Evolutionary conservation across 1,139 yeast species (phyloP), one percentile per base, ranked within the genome.

Genomic region (Yamadazyma jaroonii): DNA sequence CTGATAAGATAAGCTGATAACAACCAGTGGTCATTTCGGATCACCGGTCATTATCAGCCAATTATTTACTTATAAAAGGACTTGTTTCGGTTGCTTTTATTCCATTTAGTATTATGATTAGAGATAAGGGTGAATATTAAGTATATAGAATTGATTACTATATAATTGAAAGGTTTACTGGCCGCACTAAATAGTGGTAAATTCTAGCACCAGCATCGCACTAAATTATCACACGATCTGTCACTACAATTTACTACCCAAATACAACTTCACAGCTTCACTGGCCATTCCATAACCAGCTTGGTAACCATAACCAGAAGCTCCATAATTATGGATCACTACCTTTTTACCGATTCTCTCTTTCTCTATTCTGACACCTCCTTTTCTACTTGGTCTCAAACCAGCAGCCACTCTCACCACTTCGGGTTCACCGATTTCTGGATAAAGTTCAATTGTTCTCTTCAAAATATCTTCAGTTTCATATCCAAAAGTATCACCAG

Each of bases 311-410:
- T 65, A 62, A 6, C 72, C 74, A 13, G 73, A 69, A 27, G 72
- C 72, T 3, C 79, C 78, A 46, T 73, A 73, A 46, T 68, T 68
- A 47, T 74, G 79, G 17, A 74, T 62, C 14, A 79, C 47, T 1
- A 63, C 41, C 25, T 47, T 52, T 2, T 55, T 60, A 10, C 51
- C 62, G 10, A 67, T 48, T 2, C 39, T 42, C 46, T 78, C 80
- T 29, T 56, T 56, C 52, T 81, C 88, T 32, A 84, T 73, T 40
- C 89, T 67, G 2, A 69, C 77, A 4, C 90, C 90, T 10, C 86
- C 88, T 33, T 73, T 65, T 56, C 90, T 73, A 32, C 80, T 67
- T 4, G 92, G 92, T 47, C 92, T 70, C 34, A 81, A 64, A 0
- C 89, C 92, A 5, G 86, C 77, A 0, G 75, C 83, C 25, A 75